Evolutionary conservation across 345 rosid species (phyloP), one percentile per base, ranked within the genome.

Genomic region (Melaleuca alternifolia): DNA sequence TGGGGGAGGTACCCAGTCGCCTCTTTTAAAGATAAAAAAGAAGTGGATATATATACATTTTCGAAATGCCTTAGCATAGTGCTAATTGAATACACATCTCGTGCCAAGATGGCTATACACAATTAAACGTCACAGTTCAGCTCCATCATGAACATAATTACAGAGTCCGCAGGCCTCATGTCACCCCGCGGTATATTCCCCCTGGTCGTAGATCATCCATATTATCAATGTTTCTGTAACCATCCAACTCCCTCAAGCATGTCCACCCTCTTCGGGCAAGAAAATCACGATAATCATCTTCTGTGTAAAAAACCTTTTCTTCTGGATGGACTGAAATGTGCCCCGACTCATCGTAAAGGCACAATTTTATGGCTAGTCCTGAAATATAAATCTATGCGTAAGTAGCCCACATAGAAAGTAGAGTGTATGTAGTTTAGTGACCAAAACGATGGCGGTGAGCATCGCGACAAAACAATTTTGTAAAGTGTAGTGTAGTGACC

Each of bases 181-280:
- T 92, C 76, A 92, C 93, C 41, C 99, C 99, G 7, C 98, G 94
- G 85, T 97, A 97, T 51, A 95, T 84, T 1, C 91, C 95, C 89
- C 96, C 96, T 4, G 95, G 93, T 84, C 94, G 95, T 90, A 97
- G 95, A 89, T 97, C 99, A 87, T 97, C 99, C 97, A 97, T 95
- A 86, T 91, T 94, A 75, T 96, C 96, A 33, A 95, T 85, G 88
- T 92, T 95, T 90, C 98, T 92, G 87, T 94, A 96, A 23, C 97
- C 98, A 88, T 95, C 96, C 83, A 92, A 91, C 89, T 94, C 99
- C 88, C 98, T 94, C 53, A 96, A 90, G 87, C 93, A 91, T 57
- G 92, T 92, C 96, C 96, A 97, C 37, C 98, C 98, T 23, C 93
- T 88, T 52, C 94, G 91, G 48, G 57, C 90, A 24, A 96, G 94